These are phyloP conservation scores for Fusarium gaditjirri DNA, from an alignment of 2,329 filamentous ascomycete species.

Conservation along the genomic window DNA sequence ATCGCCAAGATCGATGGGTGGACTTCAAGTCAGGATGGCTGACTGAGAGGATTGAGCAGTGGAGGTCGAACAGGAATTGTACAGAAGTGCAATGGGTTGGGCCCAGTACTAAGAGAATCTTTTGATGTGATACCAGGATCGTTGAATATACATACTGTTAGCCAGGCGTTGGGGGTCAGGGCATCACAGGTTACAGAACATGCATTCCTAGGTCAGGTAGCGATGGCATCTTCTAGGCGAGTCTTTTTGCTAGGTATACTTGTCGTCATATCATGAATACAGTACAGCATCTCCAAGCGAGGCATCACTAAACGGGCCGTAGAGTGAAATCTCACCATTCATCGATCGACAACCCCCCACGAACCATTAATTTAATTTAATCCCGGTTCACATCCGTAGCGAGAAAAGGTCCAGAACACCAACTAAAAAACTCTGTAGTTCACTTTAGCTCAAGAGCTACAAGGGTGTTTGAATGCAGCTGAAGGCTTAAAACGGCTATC, in stretches of 20 bases:
- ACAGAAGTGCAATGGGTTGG: conserved; percentile 48
- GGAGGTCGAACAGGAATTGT: conserved; percentile 42
- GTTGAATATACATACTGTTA: conserved; percentile 21
- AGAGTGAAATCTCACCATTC: neutral
- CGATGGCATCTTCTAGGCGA: neutral
- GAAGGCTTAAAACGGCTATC: conserved; percentile 36
- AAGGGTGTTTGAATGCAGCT: conserved; percentile 22
- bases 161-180: conserved; percentile 35
- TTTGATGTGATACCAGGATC: conserved; percentile 31
- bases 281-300: neutral
- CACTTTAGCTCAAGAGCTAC: conserved; percentile 19
- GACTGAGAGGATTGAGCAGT: conserved; percentile 40
- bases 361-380: conserved; percentile 7
- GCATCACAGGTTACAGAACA: conserved; percentile 25
- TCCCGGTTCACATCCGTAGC: conserved; percentile 10
- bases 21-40: conserved; percentile 49
- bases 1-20: conserved; percentile 40
- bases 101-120: conserved; percentile 47
- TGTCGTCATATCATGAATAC: neutral
- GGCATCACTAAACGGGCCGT: neutral
- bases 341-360: conserved; percentile 1
- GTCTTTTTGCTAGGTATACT: neutral
- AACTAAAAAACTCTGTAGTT: conserved; percentile 21
- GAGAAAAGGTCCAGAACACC: neutral
- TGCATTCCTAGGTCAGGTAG: conserved; percentile 4